These are phyloP conservation scores for Dendrocalamus sinicus DNA, from an alignment of 176 grass and related monocot genomes.

Conservation along the genomic window DNA sequence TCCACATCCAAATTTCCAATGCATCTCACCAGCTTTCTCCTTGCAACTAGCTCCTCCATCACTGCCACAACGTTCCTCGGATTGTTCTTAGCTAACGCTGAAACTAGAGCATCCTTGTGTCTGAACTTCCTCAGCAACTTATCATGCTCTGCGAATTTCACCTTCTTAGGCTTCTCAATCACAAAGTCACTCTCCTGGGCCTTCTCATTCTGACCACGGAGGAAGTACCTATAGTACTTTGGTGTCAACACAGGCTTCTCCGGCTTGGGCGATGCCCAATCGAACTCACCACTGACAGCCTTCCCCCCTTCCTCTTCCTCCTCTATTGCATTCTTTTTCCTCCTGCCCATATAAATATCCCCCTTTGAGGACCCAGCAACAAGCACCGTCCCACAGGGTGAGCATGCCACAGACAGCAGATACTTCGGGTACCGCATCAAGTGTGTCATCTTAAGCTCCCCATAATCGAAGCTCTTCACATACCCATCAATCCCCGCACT, in stretches of 20 bases:
- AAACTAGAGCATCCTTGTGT: conserved; percentile 86
- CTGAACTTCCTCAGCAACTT: conserved; percentile 79
- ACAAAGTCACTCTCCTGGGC: conserved; percentile 67
- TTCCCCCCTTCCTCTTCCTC: conserved; percentile 36
- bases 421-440: conserved; percentile 73
- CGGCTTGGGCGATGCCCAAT: conserved; percentile 48
- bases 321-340: conserved; percentile 54
- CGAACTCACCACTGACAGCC: conserved; percentile 43
- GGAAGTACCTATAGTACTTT: conserved; percentile 68
- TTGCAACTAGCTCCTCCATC: conserved; percentile 83
- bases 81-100: conserved; percentile 64
- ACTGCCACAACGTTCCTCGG: conserved; percentile 61
- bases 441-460: conserved; percentile 74
- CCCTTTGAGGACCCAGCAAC: conserved; percentile 82
- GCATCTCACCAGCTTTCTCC: conserved; percentile 77
- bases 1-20: conserved; percentile 65
- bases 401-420: conserved; percentile 77
- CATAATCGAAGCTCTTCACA: conserved; percentile 90
- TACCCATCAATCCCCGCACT: conserved; percentile 94
- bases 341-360: conserved; percentile 66
- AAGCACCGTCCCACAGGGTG: conserved; percentile 62
- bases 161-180: conserved; percentile 63
- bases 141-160: conserved; percentile 77
- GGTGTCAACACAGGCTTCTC: conserved; percentile 54
- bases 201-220: conserved; percentile 74